Conservation (phyloP, 345 rosid species). For the Dimocarpus longan region DNA sequence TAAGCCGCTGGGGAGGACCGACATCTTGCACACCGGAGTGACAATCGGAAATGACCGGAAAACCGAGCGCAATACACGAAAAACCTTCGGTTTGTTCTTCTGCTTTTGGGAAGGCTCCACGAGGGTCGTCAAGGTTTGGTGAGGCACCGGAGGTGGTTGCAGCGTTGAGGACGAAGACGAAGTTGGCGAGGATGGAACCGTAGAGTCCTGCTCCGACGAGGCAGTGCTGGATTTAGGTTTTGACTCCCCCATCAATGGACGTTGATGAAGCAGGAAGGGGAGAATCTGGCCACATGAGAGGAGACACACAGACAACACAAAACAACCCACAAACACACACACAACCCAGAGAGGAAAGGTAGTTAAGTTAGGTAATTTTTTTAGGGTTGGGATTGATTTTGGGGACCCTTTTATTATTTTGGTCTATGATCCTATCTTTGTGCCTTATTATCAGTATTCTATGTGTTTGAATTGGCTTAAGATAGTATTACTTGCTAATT, state of each 20-base stretch:
- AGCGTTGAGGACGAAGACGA: slow-evolving; percentile 11
- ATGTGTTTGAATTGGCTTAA: too few relatives aligned
- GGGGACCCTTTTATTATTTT: not conserved
- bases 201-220: slow-evolving; percentile 28
- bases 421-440: slow-evolving; percentile 21
- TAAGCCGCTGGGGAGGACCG: slow-evolving; percentile 42
- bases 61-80: slow-evolving; percentile 73
- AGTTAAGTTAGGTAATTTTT: slow-evolving; percentile 16
- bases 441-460: not conserved
- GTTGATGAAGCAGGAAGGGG: slow-evolving; percentile 28
- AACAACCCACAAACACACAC: not conserved
- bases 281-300: slow-evolving; percentile 28
- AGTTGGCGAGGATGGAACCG: not conserved
- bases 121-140: slow-evolving; percentile 50
- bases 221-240: slow-evolving; percentile 32
- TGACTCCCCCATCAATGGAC: slow-evolving; percentile 68
- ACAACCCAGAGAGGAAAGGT: not conserved
- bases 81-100: slow-evolving; percentile 49
- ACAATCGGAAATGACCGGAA: slow-evolving; percentile 76
- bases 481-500: too few relatives aligned
- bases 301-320: not conserved
- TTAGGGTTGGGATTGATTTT: not conserved
- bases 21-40: slow-evolving; percentile 61
- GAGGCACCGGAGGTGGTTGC: slow-evolving; percentile 34
- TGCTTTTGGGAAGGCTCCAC: slow-evolving; percentile 62